Evolutionary conservation across 176 grass and related monocot genomes (phyloP).

Genomic region (Zizania latifolia): DNA sequence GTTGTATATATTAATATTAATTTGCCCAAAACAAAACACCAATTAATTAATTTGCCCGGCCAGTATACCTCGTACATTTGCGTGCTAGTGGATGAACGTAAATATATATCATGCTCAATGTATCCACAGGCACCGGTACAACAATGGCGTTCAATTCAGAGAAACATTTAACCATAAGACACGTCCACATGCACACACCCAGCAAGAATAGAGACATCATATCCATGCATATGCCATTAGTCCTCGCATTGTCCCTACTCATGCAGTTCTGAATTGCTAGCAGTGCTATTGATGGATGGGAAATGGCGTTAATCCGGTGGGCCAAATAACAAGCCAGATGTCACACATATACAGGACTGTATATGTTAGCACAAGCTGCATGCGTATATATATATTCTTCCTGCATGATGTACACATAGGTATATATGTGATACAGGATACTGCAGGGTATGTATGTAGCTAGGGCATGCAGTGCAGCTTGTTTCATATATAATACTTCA

Average conservation of each 20-base stretch:
- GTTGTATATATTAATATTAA: too few species aligned
- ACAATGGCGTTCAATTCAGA: neutral
- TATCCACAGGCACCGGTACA: neutral
- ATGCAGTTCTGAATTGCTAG: neutral
- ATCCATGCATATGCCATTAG: neutral
- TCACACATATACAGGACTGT: neutral
- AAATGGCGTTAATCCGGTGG: conserved; percentile 30
- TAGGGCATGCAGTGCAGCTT: neutral
- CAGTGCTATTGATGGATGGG: conserved; percentile 23
- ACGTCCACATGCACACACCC: conserved; percentile 23
- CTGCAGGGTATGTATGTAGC: conserved; percentile 1
- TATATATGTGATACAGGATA: neutral
- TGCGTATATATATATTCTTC: neutral
- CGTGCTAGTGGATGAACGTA: neutral
- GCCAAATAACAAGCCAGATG: conserved; percentile 1
- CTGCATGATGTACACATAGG: conserved; percentile 5
- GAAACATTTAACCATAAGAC: conserved; percentile 5
- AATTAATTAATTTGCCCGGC: neutral
- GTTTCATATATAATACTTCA: neutral
- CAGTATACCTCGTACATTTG: neutral
- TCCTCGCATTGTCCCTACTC: conserved; percentile 19
- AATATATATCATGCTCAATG: neutral
- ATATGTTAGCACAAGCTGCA: neutral
- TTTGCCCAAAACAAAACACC: neutral
- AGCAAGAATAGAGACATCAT: neutral